phyloP scores from a whole-genome alignment of 495 filamentous ascomycete species.

The Aspergillus diversus region DNA sequence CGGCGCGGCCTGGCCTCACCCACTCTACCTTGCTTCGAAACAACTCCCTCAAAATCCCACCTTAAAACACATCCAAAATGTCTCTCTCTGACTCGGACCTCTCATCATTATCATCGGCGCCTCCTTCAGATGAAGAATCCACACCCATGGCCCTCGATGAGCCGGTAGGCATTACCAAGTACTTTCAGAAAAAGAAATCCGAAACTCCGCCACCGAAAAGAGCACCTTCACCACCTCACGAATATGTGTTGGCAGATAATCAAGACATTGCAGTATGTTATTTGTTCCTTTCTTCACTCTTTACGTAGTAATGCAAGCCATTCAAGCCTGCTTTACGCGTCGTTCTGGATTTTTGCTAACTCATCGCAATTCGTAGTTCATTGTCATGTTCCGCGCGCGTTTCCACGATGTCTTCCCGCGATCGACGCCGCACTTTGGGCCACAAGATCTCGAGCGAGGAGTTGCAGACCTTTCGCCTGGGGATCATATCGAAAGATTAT shows the following conservation, averaged over 20 bases:
- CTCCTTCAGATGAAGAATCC: constrained; percentile 60
- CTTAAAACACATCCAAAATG: constrained; percentile 43
- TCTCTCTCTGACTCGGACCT: constrained; percentile 56
- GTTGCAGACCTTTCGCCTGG: constrained; percentile 76
- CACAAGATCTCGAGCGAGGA: constrained; percentile 91
- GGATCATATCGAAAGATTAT: constrained; percentile 80
- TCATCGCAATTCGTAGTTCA: constrained; percentile 68
- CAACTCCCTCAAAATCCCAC: constrained; percentile 28
- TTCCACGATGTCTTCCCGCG: constrained; percentile 88
- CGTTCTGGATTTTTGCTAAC: constrained; percentile 40
- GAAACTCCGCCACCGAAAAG: constrained; percentile 72
- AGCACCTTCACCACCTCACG: constrained; percentile 83
- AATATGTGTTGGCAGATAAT: constrained; percentile 86
- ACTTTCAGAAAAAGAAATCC: constrained; percentile 52
- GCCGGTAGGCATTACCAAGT: constrained; percentile 48
- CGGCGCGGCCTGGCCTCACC: constrained; percentile 32
- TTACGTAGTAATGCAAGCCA: constrained; percentile 15
- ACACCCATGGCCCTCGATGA: constrained; percentile 44
- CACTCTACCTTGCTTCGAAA: constrained; percentile 33
- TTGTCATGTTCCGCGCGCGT: constrained; percentile 95
- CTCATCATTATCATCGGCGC: constrained; percentile 63
- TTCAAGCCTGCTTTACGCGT: constrained; percentile 37
- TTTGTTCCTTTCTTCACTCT: neutral
- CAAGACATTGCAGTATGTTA: constrained; percentile 81
- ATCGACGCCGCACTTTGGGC: constrained; percentile 83